Conservation (phyloP, 2,329 filamentous ascomycete species). For the Cercospora beticola region DNA sequence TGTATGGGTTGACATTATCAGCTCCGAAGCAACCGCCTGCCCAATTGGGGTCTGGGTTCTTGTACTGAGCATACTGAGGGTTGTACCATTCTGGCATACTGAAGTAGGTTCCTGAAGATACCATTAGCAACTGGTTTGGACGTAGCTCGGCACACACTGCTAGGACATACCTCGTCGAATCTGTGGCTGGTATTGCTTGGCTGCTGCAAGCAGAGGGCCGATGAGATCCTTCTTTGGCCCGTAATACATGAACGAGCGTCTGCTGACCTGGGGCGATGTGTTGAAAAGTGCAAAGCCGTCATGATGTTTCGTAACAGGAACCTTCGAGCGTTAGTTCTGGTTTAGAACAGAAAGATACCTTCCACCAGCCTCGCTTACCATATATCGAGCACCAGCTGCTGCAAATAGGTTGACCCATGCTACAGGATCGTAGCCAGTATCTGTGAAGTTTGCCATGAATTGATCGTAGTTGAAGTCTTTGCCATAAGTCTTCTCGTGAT, state of each 20-base stretch:
- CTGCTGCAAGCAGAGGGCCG: conserved; percentile 48
- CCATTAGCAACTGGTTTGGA: not conserved
- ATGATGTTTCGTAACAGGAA: conserved; percentile 45
- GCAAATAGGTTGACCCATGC: conserved; percentile 20
- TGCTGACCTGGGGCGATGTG: conserved; percentile 37
- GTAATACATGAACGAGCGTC: conserved; percentile 46
- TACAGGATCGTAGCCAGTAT: conserved; percentile 15
- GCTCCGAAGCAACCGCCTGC: conserved; percentile 6
- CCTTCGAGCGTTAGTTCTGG: not conserved
- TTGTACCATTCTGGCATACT: conserved; percentile 54
- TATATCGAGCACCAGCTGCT: conserved; percentile 28
- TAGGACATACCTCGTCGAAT: conserved; percentile 36
- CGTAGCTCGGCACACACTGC: not conserved
- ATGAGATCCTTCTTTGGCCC: conserved; percentile 46
- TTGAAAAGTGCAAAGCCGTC: conserved; percentile 52
- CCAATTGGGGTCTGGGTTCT: conserved; percentile 7
- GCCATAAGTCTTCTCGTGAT: conserved; percentile 1
- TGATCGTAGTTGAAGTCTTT: conserved; percentile 15
- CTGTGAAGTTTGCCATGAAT: conserved; percentile 17
- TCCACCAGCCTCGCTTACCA: conserved; percentile 42
- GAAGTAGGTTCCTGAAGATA: conserved; percentile 47
- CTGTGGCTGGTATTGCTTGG: conserved; percentile 43
- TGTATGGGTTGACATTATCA: conserved; percentile 28
- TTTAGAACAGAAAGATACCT: not conserved
- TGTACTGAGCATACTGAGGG: conserved; percentile 47